Evolutionary conservation across 2,329 filamentous ascomycete species (phyloP).

Genomic region (Harringtonia lauricola): DNA sequence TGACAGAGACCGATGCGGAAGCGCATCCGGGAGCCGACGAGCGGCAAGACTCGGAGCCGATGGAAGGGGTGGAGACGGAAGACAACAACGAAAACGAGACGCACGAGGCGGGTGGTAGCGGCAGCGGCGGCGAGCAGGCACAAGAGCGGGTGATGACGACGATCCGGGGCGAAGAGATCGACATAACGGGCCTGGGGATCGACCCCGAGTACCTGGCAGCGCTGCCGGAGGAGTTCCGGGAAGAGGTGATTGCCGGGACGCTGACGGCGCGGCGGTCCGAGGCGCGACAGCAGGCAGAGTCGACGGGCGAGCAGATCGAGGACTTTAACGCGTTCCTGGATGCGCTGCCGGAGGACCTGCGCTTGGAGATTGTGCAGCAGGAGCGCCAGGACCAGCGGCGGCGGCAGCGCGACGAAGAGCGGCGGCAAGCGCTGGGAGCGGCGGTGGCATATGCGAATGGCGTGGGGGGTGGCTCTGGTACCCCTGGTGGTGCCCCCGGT

Average conservation of each 20-base stretch:
- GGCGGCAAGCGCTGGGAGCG: constrained; percentile 41
- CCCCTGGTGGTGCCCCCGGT: too few species aligned
- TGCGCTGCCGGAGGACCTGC: constrained; percentile 80
- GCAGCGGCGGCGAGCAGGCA: constrained; percentile 2
- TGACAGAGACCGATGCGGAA: constrained; percentile 32
- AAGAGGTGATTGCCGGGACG: constrained; percentile 90
- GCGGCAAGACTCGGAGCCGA: constrained; percentile 29
- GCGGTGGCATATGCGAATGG: not conserved
- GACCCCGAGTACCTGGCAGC: constrained; percentile 90
- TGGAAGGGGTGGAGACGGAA: constrained; percentile 34
- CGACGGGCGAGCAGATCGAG: constrained; percentile 61
- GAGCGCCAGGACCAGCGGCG: constrained; percentile 83
- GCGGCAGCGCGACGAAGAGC: constrained; percentile 71
- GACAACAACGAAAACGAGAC: not conserved
- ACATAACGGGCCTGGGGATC: constrained; percentile 90
- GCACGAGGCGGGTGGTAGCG: not conserved
- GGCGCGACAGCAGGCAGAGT: constrained; percentile 53
- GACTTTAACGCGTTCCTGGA: constrained; percentile 92
- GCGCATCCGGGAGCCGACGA: constrained; percentile 24
- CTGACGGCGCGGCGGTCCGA: constrained; percentile 73
- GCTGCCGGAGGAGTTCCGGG: constrained; percentile 91
- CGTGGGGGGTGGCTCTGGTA: too few species aligned
- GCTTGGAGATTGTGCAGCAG: constrained; percentile 80
- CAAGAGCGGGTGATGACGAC: constrained; percentile 60
- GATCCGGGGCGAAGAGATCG: constrained; percentile 76